These are phyloP conservation scores for button mushroom (Agaricus bisporus) DNA, from an alignment of 768 basidiomycete species.

Conservation along the genomic window DNA sequence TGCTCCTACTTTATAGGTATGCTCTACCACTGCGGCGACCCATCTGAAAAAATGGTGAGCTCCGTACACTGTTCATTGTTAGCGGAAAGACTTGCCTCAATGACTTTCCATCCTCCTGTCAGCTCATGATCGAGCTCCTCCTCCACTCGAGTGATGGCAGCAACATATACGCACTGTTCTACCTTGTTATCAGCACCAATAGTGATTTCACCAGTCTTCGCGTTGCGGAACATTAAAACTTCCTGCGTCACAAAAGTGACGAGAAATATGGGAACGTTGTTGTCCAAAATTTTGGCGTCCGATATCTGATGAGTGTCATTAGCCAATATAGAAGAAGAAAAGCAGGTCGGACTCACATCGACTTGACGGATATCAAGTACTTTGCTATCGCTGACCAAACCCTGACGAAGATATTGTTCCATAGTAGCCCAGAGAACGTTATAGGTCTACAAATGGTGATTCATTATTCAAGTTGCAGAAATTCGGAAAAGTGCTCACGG, in stretches of 20 bases:
- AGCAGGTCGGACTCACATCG: conserved; percentile 54
- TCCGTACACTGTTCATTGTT: conserved; percentile 1
- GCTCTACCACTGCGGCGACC: conserved; percentile 39
- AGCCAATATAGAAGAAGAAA: neutral
- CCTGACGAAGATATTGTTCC: conserved; percentile 88
- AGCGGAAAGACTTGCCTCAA: conserved; percentile 61
- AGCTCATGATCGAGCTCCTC: conserved; percentile 87
- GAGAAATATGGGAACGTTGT: conserved; percentile 85
- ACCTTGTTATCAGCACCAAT: conserved; percentile 89
- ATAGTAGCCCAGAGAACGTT: conserved; percentile 99
- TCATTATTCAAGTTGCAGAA: conserved; percentile 8
- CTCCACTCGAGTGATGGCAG: conserved; percentile 83
- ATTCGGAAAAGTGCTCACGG: conserved; percentile 46
- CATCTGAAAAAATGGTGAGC: conserved; percentile 22
- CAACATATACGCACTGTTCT: conserved; percentile 90
- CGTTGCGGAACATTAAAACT: conserved; percentile 85
- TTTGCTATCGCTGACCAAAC: conserved; percentile 87
- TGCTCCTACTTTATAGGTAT: conserved; percentile 32
- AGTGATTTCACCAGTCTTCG: conserved; percentile 77
- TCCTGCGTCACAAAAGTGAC: conserved; percentile 94
- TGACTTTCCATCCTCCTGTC: conserved; percentile 97
- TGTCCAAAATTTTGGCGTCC: conserved; percentile 85
- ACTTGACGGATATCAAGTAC: conserved; percentile 97
- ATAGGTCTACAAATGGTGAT: conserved; percentile 58
- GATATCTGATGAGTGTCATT: conserved; percentile 47